These are phyloP conservation scores for Calonectria multiphialidica DNA, from an alignment of 2,329 filamentous ascomycete genomes.

Conservation along the genomic window DNA sequence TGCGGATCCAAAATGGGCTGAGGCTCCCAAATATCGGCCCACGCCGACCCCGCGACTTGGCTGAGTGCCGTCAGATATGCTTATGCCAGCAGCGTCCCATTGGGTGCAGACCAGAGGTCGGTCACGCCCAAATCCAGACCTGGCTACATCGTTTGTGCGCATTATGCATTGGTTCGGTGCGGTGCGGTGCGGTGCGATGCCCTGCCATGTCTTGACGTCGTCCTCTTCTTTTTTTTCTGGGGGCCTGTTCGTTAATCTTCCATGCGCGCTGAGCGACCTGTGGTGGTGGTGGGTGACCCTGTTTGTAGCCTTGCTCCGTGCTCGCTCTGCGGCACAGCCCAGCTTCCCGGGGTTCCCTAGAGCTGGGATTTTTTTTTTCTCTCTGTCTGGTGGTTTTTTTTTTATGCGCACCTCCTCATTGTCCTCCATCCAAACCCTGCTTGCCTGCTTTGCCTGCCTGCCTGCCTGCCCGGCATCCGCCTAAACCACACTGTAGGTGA, in stretches of 20 bases:
- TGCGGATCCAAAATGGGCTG: conserved; percentile 51
- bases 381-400: background rate
- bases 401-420: background rate
- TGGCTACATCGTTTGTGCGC: background rate
- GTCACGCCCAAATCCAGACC: conserved; percentile 25
- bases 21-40: conserved; percentile 51
- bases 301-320: conserved; percentile 12
- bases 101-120: conserved; percentile 23
- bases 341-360: background rate
- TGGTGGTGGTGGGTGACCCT: conserved; percentile 2
- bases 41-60: conserved; percentile 47
- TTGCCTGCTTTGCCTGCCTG: background rate
- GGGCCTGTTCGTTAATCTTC: conserved; percentile 1
- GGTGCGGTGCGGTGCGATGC: conserved; percentile 2
- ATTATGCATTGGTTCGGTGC: conserved; percentile 6
- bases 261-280: background rate
- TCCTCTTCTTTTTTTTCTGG: conserved; percentile 5
- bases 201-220: background rate
- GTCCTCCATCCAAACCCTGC: background rate
- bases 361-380: background rate
- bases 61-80: conserved; percentile 44
- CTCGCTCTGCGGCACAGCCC: conserved; percentile 8
- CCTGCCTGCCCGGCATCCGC: background rate
- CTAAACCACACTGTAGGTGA: background rate
- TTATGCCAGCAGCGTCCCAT: conserved; percentile 40